Evolutionary conservation across 345 rosid species (phyloP).

Genomic region (Diplotaxis tenuifolia): DNA sequence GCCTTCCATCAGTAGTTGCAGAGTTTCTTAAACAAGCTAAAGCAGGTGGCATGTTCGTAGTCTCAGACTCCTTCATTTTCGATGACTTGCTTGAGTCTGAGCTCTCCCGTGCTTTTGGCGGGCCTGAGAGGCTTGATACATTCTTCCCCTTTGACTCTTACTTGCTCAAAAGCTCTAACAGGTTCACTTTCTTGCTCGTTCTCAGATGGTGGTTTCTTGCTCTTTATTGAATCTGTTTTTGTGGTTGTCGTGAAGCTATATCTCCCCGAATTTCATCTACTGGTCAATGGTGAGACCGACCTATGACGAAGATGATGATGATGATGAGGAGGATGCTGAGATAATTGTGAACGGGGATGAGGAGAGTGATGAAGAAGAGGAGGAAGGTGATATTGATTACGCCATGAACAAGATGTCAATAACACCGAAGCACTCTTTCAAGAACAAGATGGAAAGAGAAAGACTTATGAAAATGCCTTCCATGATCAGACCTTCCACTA

Average conservation of each 20-base stretch:
- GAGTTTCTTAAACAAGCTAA: constrained; percentile 85
- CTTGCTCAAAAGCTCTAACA: constrained; percentile 63
- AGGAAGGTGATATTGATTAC: constrained; percentile 40
- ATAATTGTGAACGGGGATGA: constrained; percentile 41
- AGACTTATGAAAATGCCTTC: constrained; percentile 63
- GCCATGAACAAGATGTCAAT: constrained; percentile 77
- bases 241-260: constrained; percentile 36
- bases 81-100: constrained; percentile 56
- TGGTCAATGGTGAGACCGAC: constrained; percentile 70
- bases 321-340: constrained; percentile 34
- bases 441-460: constrained; percentile 38
- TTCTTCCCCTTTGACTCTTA: constrained; percentile 95
- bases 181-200: constrained; percentile 40
- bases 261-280: constrained; percentile 56
- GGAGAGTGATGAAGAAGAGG: constrained; percentile 41
- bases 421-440: constrained; percentile 54
- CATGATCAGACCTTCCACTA: constrained; percentile 64
- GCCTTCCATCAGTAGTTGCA: constrained; percentile 72
- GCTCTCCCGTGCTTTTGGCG: constrained; percentile 71
- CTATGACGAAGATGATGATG: constrained; percentile 48
- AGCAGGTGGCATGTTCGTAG: constrained; percentile 57
- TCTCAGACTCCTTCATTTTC: constrained; percentile 44
- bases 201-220: neutral
- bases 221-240: neutral
- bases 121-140: constrained; percentile 80